phyloP scores from a whole-genome alignment of 352 stramenopile genomes.

The Proteromonas lacertae region DNA sequence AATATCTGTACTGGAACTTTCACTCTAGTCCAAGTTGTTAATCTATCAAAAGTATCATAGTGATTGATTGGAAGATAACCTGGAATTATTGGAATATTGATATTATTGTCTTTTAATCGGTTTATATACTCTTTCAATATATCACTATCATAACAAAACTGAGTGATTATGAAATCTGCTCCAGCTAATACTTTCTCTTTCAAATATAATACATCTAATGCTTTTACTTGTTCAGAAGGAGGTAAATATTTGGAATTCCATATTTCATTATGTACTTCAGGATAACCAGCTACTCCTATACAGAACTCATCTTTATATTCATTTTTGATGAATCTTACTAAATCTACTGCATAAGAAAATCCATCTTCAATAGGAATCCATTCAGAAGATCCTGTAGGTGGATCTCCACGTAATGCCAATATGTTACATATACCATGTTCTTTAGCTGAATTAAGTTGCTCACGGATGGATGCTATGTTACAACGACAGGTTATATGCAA shows the following conservation, averaged over 20 bases:
- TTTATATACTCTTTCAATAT: conserved; percentile 40
- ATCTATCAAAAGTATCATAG: conserved; percentile 18
- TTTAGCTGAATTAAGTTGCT: conserved; percentile 31
- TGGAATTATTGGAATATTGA: conserved; percentile 49
- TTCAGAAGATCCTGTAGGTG: conserved; percentile 16
- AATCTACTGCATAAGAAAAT: conserved; percentile 43
- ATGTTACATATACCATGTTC: conserved; percentile 51
- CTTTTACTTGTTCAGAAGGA: too few relatives aligned
- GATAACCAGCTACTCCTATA: conserved; percentile 53
- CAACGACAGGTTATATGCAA: conserved; percentile 80
- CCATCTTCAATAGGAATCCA: conserved; percentile 23
- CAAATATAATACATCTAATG: conserved; percentile 28
- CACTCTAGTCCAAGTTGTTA: conserved; percentile 21
- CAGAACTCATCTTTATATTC: conserved; percentile 53
- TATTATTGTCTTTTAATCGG: conserved; percentile 27
- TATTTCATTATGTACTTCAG: conserved; percentile 29
- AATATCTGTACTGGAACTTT: conserved; percentile 39
- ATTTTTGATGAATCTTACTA: conserved; percentile 42
- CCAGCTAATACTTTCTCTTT: conserved; percentile 56
- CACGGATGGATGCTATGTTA: conserved; percentile 27
- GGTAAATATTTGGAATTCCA: too few relatives aligned
- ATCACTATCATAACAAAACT: conserved; percentile 58
- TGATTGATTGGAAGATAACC: conserved; percentile 69
- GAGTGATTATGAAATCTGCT: conserved; percentile 59
- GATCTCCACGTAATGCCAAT: conserved; percentile 43